These are phyloP conservation scores for Protostelium mycophagum DNA, from an alignment of 78 protist species.

Conservation along the genomic window DNA sequence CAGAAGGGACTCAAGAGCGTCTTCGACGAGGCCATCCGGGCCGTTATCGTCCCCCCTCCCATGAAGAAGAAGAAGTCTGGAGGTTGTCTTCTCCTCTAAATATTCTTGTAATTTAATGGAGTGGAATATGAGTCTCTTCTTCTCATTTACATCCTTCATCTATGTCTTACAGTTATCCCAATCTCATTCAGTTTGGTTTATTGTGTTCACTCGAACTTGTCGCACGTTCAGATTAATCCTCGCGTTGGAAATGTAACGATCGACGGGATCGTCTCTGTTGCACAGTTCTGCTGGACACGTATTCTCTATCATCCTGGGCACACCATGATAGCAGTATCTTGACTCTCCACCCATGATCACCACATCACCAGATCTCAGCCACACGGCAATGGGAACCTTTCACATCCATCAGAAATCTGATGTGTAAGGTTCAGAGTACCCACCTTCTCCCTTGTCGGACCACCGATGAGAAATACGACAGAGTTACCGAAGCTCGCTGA, in stretches of 20 bases:
- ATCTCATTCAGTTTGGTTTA: too few species aligned
- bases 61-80: conserved; percentile 46
- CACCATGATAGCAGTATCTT: conserved; percentile 65
- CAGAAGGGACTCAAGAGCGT: conserved; percentile 81
- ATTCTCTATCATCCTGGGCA: conserved; percentile 22
- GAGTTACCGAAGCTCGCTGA: conserved; percentile 49
- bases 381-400: conserved; percentile 42
- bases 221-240: neutral
- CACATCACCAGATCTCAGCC: conserved; percentile 46
- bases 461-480: conserved; percentile 62
- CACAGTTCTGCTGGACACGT: neutral
- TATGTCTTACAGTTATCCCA: too few species aligned
- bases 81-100: conserved; percentile 48
- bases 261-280: neutral
- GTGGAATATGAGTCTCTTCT: too few species aligned
- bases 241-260: neutral
- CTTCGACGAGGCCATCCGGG: conserved; percentile 76
- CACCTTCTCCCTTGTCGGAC: conserved; percentile 33
- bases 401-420: neutral
- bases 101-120: too few species aligned
- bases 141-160: too few species aligned
- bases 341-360: conserved; percentile 67
- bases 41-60: conserved; percentile 67
- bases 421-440: neutral
- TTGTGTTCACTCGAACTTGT: neutral